Evolutionary conservation across 2,329 filamentous ascomycete species (phyloP), one percentile per base, ranked within the genome.

Genomic region (Aureobasidium namibiae): DNA sequence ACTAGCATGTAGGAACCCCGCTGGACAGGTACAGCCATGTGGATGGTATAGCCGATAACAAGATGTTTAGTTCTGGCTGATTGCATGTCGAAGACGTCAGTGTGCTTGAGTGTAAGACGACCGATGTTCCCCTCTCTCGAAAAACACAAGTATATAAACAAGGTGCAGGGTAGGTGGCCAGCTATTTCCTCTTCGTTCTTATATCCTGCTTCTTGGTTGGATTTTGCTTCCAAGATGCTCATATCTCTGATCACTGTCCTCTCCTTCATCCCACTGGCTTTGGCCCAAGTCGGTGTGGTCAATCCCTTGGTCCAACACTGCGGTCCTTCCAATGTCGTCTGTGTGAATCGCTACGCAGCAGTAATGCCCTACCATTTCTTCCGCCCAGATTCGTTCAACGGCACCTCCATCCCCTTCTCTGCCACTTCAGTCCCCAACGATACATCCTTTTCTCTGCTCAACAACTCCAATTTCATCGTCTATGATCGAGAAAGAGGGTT

Each of bases 371-470:
- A 74, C 59, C 72, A 72, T 59, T 75, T 75, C 66, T 71, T 67
- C 60, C 69, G 73, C 18, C 70, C 72, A 50, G 70, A 71, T 41
- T 66, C 69, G 18, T 68, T 65, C 1, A 65, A 62, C 42, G 61
- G 64, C n/a, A 73, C 70, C 9, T 63, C 69, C 57, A 75, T 75
- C 58, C 58, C 75, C 11, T 69, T 76, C 24, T 75, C 73, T 54
- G 70, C 76, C 59, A 63, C 66, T n/a, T 56, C 44, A 0, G 44
- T 46, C 6, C 44, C 44, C 14, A 29, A 29, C 44, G 44, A 46
- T 16, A 29, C 44, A 10, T 29, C 24, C 5, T 46, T 46, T 24
- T 13, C 13, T 16, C 24, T n/a, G 0, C 44, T 46, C 26, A 31
- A 29, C 44, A 18, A 13, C 4, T 8, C 44, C 2, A 29, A n/a